These are phyloP conservation scores for Sporobolomyces roseus DNA, from an alignment of 768 basidiomycete species.

Conservation along the genomic window DNA sequence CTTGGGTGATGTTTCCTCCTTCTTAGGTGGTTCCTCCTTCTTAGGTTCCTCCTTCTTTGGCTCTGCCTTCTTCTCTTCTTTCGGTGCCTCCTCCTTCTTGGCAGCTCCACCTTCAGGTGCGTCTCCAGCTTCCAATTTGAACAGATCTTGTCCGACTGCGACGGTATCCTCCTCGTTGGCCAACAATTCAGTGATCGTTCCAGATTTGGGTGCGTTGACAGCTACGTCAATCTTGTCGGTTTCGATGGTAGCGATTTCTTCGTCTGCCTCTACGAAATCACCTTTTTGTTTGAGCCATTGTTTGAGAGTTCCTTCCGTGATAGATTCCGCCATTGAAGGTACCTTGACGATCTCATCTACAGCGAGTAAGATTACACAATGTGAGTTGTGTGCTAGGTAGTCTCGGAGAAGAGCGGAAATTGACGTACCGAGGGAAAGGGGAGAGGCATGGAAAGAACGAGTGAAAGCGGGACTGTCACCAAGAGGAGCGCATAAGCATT, in stretches of 20 bases:
- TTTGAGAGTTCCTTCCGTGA: constrained; percentile 94
- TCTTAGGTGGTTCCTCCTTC: constrained; percentile 46
- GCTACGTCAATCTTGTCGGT: constrained; percentile 99
- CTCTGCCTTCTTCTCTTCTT: constrained; percentile 45
- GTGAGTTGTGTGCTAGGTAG: background rate
- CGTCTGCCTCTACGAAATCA: constrained; percentile 82
- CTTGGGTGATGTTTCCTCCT: constrained; percentile 46
- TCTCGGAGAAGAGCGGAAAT: background rate
- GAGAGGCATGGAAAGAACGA: constrained; percentile 34
- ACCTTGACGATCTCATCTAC: constrained; percentile 39
- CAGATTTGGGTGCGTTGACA: constrained; percentile 85
- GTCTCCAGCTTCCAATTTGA: constrained; percentile 81
- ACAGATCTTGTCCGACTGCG: constrained; percentile 86
- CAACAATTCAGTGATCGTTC: constrained; percentile 79
- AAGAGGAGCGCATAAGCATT: background rate
- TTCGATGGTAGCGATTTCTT: constrained; percentile 96
- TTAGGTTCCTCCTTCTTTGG: constrained; percentile 48
- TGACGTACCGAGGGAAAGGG: constrained; percentile 29
- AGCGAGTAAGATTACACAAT: no score
- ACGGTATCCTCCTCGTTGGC: constrained; percentile 92
- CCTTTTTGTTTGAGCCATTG: constrained; percentile 90
- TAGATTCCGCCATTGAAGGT: constrained; percentile 65
- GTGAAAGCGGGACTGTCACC: constrained; percentile 22
- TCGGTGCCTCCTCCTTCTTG: constrained; percentile 30
- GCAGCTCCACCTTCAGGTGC: constrained; percentile 52